Evolutionary conservation across 345 rosid genomes (phyloP).

Genomic region (Rhizophora mangle): DNA sequence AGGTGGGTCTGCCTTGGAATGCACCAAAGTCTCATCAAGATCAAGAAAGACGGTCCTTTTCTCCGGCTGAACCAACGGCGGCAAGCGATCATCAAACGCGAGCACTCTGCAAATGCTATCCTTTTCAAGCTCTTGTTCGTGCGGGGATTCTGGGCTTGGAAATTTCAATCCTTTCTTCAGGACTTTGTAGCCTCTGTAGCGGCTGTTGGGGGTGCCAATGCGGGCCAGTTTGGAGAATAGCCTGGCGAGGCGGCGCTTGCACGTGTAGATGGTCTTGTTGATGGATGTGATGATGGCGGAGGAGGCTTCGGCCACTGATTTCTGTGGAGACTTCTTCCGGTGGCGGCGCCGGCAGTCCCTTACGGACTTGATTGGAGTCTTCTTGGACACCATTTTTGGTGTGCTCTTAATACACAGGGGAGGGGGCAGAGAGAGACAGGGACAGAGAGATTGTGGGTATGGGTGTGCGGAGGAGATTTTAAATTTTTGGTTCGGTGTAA

Average conservation of each 20-base stretch:
- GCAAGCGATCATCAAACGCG: slow-evolving; percentile 31
- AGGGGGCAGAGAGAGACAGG: slow-evolving; percentile 1
- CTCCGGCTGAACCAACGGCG: slow-evolving; percentile 28
- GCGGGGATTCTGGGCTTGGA: background rate
- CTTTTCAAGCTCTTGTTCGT: background rate
- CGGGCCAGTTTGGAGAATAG: slow-evolving; percentile 56
- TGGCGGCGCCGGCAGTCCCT: slow-evolving; percentile 40
- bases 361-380: slow-evolving; percentile 44
- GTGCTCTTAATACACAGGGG: background rate
- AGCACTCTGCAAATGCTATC: slow-evolving; percentile 25
- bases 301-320: slow-evolving; percentile 22
- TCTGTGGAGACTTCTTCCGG: slow-evolving; percentile 37
- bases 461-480: slow-evolving; percentile 21
- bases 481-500: slow-evolving; percentile 61
- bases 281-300: slow-evolving; percentile 52
- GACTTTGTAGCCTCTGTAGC: slow-evolving; percentile 53
- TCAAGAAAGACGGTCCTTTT: slow-evolving; percentile 77
- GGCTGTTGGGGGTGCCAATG: slow-evolving; percentile 35
- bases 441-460: background rate
- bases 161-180: slow-evolving; percentile 28
- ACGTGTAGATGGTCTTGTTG: slow-evolving; percentile 55
- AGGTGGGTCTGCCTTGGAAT: slow-evolving; percentile 76
- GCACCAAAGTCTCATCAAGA: slow-evolving; percentile 84
- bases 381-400: slow-evolving; percentile 57
- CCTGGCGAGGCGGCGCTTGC: slow-evolving; percentile 61